A percentile compares a stretch with the other conserved stretches of the same genome.
Conservation (phyloP, 257 asterid species). For the Solanum megistacrolobum region DNA sequence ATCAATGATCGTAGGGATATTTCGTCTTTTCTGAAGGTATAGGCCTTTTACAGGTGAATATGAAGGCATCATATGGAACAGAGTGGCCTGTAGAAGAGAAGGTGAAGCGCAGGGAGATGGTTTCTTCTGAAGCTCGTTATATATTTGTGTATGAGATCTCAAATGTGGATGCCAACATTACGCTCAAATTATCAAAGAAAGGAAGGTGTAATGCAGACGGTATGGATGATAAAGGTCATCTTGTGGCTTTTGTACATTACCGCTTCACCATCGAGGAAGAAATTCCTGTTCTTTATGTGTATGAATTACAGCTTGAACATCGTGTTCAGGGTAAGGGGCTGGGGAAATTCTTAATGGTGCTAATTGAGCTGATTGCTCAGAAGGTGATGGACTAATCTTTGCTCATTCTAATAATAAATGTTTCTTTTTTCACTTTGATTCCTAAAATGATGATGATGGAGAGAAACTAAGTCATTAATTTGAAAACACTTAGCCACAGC, state of each 20-base stretch:
- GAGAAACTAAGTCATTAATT: neutral
- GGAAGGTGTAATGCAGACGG: constrained; percentile 13
- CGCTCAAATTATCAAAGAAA: constrained; percentile 9
- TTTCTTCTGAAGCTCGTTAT: constrained; percentile 64
- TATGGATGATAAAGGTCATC: constrained; percentile 24
- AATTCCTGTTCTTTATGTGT: constrained; percentile 83
- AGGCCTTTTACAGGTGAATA: constrained; percentile 38
- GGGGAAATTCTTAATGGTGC: constrained; percentile 67
- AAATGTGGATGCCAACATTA: constrained; percentile 18
- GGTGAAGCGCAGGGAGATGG: constrained; percentile 79
- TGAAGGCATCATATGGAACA: constrained; percentile 76
- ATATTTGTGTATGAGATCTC: constrained; percentile 51
- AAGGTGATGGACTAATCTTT: constrained; percentile 28
- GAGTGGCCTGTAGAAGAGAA: constrained; percentile 90
- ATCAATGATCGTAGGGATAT: neutral
- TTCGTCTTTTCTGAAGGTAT: neutral
- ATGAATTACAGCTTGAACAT: constrained; percentile 78
- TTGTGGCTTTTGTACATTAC: constrained; percentile 81
- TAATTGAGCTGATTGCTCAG: constrained; percentile 71
- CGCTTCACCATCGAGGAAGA: constrained; percentile 78
- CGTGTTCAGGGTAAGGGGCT: constrained; percentile 80
- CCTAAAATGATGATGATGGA: neutral
- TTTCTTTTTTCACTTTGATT: neutral
- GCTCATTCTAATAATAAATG: neutral
- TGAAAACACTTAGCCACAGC: neutral